These are phyloP conservation scores for Gastrolobium bilobum DNA, from an alignment of 306 rosid genomes.

Conservation along the genomic window DNA sequence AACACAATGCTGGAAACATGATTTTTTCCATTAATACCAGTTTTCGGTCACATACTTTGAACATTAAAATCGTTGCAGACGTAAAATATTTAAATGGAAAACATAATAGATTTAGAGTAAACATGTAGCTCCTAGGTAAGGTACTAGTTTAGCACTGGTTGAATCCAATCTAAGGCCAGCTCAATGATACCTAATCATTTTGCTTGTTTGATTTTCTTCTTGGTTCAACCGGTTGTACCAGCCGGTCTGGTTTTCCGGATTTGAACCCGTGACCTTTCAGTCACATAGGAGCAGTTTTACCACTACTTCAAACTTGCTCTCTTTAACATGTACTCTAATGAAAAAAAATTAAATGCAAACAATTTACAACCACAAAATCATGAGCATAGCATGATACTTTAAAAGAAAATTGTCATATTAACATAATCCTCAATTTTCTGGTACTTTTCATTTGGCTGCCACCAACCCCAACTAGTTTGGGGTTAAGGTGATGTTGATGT, in stretches of 20 bases:
- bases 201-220: too few relatives aligned
- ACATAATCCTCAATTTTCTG: too few relatives aligned
- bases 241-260: too few relatives aligned
- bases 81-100: constrained; percentile 15
- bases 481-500: not conserved
- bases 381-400: not conserved
- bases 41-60: constrained; percentile 12
- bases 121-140: not conserved
- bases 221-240: too few relatives aligned
- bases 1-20: constrained; percentile 73
- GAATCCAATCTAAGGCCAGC: too few relatives aligned
- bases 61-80: constrained; percentile 1
- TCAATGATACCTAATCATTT: too few relatives aligned
- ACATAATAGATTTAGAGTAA: constrained; percentile 13
- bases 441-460: too few relatives aligned
- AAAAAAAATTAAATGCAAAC: constrained; percentile 17
- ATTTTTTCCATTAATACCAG: constrained; percentile 35
- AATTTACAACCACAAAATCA: constrained; percentile 21
- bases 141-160: too few relatives aligned
- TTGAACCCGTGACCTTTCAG: too few relatives aligned
- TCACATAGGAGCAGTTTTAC: too few relatives aligned
- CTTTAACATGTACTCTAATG: not conserved
- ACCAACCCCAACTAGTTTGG: too few relatives aligned
- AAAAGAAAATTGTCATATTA: not conserved
- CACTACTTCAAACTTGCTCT: too few relatives aligned